Conservation (phyloP, 495 filamentous ascomycete genomes). For the Parathielavia appendiculata region DNA sequence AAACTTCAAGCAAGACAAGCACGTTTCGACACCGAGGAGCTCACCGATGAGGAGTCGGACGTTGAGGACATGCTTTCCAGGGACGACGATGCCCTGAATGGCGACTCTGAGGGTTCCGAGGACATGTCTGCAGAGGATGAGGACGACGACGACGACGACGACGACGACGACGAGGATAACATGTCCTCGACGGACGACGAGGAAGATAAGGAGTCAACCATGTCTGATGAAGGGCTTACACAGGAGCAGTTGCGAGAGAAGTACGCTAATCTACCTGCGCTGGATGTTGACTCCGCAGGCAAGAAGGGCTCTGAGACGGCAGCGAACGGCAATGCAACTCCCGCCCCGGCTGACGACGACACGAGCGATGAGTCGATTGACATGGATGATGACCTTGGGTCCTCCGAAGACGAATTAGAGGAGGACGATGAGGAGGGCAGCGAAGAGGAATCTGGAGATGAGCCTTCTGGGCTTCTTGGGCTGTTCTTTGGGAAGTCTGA, state of each 20-base stretch:
- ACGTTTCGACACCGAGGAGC: constrained; percentile 45
- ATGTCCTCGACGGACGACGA: constrained; percentile 64
- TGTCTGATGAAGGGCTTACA: constrained; percentile 66
- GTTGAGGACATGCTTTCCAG: constrained; percentile 57
- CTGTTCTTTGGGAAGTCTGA: constrained; percentile 54
- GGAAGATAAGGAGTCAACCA: constrained; percentile 54
- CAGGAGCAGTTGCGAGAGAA: constrained; percentile 73
- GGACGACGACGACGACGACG: constrained; percentile 50
- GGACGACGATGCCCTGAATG: constrained; percentile 19
- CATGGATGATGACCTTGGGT: constrained; percentile 81
- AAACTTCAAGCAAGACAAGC: constrained; percentile 51
- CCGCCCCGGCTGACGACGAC: constrained; percentile 49
- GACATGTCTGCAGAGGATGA: constrained; percentile 32
- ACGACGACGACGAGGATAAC: constrained; percentile 66
- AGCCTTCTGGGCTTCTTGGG: constrained; percentile 58
- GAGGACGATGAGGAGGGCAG: constrained; percentile 40
- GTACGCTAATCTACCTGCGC: constrained; percentile 62
- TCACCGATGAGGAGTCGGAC: constrained; percentile 51
- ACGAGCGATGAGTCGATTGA: constrained; percentile 75
- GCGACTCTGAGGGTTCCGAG: constrained; percentile 8
- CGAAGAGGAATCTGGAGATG: constrained; percentile 48
- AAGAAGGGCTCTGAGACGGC: constrained; percentile 17
- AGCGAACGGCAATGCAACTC: constrained; percentile 28
- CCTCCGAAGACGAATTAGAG: constrained; percentile 56
- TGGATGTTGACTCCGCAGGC: constrained; percentile 22